Percentiles rank a stretch among this genome's conserved stretches.
Conservation (phyloP, 1,284 basidiomycete species). For the Irpex lacteus region DNA sequence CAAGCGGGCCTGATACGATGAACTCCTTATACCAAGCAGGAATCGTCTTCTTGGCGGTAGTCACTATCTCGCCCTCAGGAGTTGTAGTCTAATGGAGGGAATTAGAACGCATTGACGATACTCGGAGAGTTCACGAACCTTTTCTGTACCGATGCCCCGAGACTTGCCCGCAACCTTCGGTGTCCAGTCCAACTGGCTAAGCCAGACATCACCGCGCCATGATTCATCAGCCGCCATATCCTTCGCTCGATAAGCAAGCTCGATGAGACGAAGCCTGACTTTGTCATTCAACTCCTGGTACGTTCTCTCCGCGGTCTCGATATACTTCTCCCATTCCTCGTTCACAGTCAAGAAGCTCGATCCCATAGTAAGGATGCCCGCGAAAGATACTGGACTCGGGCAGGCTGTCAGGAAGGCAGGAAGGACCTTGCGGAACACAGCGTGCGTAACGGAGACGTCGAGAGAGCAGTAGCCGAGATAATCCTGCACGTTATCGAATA, state of each 20-base stretch:
- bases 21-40: conserved; percentile 83
- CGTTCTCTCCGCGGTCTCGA: conserved; percentile 74
- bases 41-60: conserved; percentile 1
- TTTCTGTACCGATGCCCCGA: conserved; percentile 43
- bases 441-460: conserved; percentile 86
- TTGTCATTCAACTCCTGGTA: conserved; percentile 77
- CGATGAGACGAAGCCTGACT: conserved; percentile 66
- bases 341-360: conserved; percentile 92
- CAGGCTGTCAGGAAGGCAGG: conserved; percentile 84
- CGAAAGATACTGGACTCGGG: conserved; percentile 92
- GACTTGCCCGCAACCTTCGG: conserved; percentile 81
- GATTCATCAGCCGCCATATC: conserved; percentile 39
- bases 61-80: not conserved
- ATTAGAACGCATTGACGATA: not conserved
- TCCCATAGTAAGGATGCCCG: conserved; percentile 91
- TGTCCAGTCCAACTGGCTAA: conserved; percentile 93
- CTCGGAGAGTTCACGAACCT: conserved; percentile 21
- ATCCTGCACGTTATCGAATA: conserved; percentile 66
- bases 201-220: conserved; percentile 84
- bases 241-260: conserved; percentile 67
- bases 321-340: conserved; percentile 83
- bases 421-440: conserved; percentile 80
- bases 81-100: not conserved
- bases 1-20: conserved; percentile 38
- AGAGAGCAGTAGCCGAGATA: conserved; percentile 88